Conservation (phyloP, 2,329 filamentous ascomycete genomes). For the Ascochyta clinopodiicola region DNA sequence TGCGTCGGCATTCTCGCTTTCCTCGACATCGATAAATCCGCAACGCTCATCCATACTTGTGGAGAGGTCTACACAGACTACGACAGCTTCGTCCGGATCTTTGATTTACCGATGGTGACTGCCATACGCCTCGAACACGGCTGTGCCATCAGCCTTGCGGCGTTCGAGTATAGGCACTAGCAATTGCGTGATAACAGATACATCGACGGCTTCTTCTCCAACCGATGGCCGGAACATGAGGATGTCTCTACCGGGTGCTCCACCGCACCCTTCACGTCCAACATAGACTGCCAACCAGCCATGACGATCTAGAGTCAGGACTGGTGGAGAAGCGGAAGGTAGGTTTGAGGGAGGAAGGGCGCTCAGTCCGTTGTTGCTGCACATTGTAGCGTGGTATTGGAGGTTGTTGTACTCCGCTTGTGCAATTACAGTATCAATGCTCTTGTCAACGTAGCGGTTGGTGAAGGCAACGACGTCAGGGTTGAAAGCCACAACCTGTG, state of each 20-base stretch:
- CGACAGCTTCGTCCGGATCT: constrained; percentile 43
- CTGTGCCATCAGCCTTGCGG: constrained; percentile 42
- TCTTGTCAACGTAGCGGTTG: constrained; percentile 22
- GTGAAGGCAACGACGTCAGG: constrained; percentile 13
- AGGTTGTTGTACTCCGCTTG: constrained; percentile 31
- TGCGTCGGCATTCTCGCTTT: constrained; percentile 15
- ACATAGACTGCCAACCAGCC: constrained; percentile 46
- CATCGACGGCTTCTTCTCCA: constrained; percentile 41
- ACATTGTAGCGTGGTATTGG: constrained; percentile 38
- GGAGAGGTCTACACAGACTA: constrained; percentile 47
- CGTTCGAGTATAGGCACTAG: constrained; percentile 41
- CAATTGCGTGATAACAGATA: constrained; percentile 44
- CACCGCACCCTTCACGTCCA: constrained; percentile 42
- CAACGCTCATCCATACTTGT: constrained; percentile 39
- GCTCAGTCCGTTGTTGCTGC: constrained; percentile 38
- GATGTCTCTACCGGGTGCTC: constrained; percentile 39
- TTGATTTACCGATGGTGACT: constrained; percentile 33
- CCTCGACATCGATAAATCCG: constrained; percentile 41
- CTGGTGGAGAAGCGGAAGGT: constrained; percentile 37
- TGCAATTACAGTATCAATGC: constrained; percentile 21
- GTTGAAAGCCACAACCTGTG: constrained; percentile 33
- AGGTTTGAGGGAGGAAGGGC: constrained; percentile 38
- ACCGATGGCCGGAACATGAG: constrained; percentile 43
- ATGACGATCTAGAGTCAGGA: constrained; percentile 44
- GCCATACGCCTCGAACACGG: constrained; percentile 44